These are phyloP conservation scores for Boletus semigastroideus DNA, from an alignment of 1,284 basidiomycete genomes.

Conservation along the genomic window DNA sequence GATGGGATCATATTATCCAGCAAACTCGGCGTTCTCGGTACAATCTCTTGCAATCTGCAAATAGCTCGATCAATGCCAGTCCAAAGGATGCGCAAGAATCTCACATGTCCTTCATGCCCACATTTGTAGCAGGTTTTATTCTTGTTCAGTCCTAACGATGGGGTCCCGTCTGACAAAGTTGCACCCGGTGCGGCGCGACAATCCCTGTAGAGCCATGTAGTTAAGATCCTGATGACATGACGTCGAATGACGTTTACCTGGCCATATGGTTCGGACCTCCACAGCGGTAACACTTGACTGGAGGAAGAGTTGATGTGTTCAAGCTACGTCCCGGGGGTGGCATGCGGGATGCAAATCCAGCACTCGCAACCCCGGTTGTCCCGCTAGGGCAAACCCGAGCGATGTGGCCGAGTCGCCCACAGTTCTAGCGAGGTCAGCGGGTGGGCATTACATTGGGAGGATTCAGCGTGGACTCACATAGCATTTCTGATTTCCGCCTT, in stretches of 20 bases:
- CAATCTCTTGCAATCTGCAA: conserved; percentile 76
- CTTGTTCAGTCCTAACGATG: conserved; percentile 49
- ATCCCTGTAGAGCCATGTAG: conserved; percentile 44
- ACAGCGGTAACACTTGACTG: conserved; percentile 81
- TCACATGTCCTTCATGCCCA: conserved; percentile 80
- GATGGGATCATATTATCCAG: conserved; percentile 27
- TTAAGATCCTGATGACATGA: conserved; percentile 4
- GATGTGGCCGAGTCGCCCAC: conserved; percentile 78
- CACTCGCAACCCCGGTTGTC: conserved; percentile 37
- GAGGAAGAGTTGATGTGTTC: conserved; percentile 74
- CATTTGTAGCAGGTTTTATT: conserved; percentile 85
- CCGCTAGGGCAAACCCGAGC: conserved; percentile 70
- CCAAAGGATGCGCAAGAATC: conserved; percentile 20
- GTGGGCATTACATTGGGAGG: conserved; percentile 8
- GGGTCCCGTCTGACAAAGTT: conserved; percentile 46
- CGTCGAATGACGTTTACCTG: conserved; percentile 42
- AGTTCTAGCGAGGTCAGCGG: conserved; percentile 49
- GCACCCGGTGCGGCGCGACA: conserved; percentile 73
- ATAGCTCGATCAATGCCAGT: conserved; percentile 15
- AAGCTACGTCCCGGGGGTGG: conserved; percentile 70
- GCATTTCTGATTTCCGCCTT: conserved; percentile 72
- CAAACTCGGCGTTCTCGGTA: conserved; percentile 58
- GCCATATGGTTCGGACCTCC: conserved; percentile 83
- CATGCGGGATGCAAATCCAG: conserved; percentile 59
- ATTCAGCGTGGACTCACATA: conserved; percentile 55